Conservation (phyloP, 2,329 filamentous ascomycete genomes). For the Colletotrichum sp. region DNA sequence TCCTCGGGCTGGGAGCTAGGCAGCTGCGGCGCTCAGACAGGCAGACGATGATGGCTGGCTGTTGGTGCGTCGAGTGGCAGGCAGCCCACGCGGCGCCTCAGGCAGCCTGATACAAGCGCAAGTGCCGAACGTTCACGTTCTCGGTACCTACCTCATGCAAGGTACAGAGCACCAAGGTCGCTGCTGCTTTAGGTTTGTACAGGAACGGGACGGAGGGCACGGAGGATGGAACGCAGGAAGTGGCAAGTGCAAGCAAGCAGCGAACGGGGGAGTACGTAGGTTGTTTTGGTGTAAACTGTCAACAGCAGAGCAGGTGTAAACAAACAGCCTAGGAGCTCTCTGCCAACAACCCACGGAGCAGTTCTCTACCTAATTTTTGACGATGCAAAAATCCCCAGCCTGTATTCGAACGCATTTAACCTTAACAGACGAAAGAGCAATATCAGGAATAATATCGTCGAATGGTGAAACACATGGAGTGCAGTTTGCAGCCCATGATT, state of each 20-base stretch:
- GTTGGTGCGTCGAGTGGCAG: background rate
- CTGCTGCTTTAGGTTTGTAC: background rate
- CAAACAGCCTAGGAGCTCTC: background rate
- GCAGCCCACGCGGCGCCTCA: background rate
- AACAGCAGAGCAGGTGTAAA: background rate
- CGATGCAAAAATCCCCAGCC: background rate
- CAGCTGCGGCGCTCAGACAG: constrained; percentile 13
- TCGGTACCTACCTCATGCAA: background rate
- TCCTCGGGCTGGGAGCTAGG: background rate
- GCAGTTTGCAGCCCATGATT: background rate
- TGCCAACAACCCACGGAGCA: background rate
- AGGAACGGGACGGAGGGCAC: background rate
- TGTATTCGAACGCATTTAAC: background rate
- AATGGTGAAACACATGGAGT: background rate
- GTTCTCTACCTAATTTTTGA: background rate
- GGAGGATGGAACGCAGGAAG: background rate
- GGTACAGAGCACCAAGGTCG: background rate
- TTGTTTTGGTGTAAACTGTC: background rate
- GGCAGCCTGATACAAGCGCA: background rate
- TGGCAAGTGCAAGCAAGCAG: background rate
- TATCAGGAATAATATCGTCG: background rate
- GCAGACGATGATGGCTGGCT: background rate
- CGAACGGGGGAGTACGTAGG: background rate
- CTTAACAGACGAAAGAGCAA: background rate
- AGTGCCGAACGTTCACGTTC: background rate